Conservation (phyloP, 2,329 filamentous ascomycete species). For the Metarhizium brunneum region DNA sequence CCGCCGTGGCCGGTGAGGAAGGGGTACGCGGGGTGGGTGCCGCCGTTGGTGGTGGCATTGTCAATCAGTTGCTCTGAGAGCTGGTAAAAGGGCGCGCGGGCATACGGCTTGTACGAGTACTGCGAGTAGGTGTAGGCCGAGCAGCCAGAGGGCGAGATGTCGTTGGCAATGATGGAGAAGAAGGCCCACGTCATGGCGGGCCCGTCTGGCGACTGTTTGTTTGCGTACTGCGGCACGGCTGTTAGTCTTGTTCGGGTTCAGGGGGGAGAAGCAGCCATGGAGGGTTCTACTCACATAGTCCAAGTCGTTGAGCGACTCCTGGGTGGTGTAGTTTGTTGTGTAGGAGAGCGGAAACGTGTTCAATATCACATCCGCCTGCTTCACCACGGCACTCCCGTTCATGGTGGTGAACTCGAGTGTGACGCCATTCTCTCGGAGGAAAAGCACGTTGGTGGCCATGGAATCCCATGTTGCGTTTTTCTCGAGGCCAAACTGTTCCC, state of each 20-base stretch:
- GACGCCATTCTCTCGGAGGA: conserved; percentile 26
- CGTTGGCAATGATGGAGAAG: conserved; percentile 57
- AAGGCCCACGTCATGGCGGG: conserved; percentile 68
- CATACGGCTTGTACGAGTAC: conserved; percentile 53
- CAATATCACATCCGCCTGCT: conserved; percentile 61
- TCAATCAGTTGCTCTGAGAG: conserved; percentile 61
- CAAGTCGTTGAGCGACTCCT: conserved; percentile 12
- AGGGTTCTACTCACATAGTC: conserved; percentile 12
- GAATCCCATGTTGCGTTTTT: conserved; percentile 35
- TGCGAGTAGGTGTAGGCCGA: conserved; percentile 59
- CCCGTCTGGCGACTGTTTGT: conserved; percentile 39
- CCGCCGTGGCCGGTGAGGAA: conserved; percentile 66
- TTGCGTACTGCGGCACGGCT: conserved; percentile 28
- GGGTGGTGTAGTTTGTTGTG: conserved; percentile 28
- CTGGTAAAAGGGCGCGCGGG: conserved; percentile 59
- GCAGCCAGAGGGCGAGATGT: conserved; percentile 58
- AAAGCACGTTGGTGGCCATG: conserved; percentile 12
- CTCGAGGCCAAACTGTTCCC: conserved; percentile 41
- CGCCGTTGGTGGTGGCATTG: conserved; percentile 47
- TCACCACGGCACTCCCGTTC: conserved; percentile 56
- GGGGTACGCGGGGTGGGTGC: conserved; percentile 48
- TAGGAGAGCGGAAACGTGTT: conserved; percentile 56
- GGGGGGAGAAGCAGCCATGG: conserved; percentile 26
- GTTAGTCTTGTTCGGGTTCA: conserved; percentile 36
- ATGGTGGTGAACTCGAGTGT: conserved; percentile 57